A percentile compares a stretch with the other conserved stretches of the same genome.
Evolutionary conservation across 2,329 filamentous ascomycete genomes (phyloP).

Genomic region (Dactylellina sp.): DNA sequence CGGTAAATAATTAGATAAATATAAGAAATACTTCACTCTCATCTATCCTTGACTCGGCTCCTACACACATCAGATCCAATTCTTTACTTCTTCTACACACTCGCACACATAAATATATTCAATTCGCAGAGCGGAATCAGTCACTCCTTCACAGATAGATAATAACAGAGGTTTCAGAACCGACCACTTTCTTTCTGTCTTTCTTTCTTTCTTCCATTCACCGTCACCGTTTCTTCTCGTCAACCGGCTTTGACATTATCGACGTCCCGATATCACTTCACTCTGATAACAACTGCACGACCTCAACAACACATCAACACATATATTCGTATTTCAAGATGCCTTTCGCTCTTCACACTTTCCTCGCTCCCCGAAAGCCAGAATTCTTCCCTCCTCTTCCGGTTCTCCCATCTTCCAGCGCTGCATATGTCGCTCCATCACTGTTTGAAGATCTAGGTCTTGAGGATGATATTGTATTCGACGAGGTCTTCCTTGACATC

Average conservation of each 20-base stretch:
- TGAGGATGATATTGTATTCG: constrained; percentile 53
- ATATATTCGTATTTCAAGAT: constrained; percentile 42
- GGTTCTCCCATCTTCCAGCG: constrained; percentile 32
- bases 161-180: constrained; percentile 18
- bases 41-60: too few species aligned
- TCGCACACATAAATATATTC: background rate
- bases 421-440: constrained; percentile 13
- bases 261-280: constrained; percentile 2
- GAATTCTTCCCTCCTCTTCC: constrained; percentile 56
- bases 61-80: constrained; percentile 4
- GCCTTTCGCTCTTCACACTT: constrained; percentile 56
- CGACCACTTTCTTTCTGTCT: constrained; percentile 1
- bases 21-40: constrained; percentile 14
- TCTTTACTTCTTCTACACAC: background rate
- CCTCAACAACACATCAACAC: constrained; percentile 22
- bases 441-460: constrained; percentile 47
- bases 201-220: constrained; percentile 11
- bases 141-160: constrained; percentile 30
- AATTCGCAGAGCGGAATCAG: constrained; percentile 50
- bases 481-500: constrained; percentile 56
- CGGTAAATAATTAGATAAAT: constrained; percentile 3
- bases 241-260: constrained; percentile 41
- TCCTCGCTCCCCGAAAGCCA: constrained; percentile 55
- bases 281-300: background rate
- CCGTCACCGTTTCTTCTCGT: constrained; percentile 17